Percentiles rank a stretch among this genome's conserved stretches.
These are phyloP conservation scores for Yamadazyma taylorii DNA, from an alignment of 1,139 yeast genomes.

Conservation along the genomic window DNA sequence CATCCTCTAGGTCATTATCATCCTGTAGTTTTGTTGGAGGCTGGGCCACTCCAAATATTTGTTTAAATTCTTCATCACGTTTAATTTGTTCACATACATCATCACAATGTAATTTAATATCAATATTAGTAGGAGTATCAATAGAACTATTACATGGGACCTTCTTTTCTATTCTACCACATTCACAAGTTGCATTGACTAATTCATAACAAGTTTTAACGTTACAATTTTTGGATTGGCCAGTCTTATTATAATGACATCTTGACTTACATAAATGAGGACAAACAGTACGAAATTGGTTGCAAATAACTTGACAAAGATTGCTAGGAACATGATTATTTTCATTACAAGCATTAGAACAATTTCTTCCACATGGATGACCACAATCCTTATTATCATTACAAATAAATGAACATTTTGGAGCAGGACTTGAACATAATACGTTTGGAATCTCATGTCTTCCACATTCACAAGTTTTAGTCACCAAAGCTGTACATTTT, in stretches of 20 bases:
- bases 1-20: slow-evolving; percentile 7
- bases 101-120: slow-evolving; percentile 54
- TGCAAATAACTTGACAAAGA: slow-evolving; percentile 58
- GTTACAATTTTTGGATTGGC: slow-evolving; percentile 39
- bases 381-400: slow-evolving; percentile 60
- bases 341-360: slow-evolving; percentile 43
- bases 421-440: slow-evolving; percentile 67
- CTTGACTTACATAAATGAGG: slow-evolving; percentile 61
- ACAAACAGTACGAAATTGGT: slow-evolving; percentile 50
- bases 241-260: slow-evolving; percentile 61
- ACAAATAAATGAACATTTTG: slow-evolving; percentile 75
- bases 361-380: slow-evolving; percentile 65
- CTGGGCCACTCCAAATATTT: slow-evolving; percentile 51
- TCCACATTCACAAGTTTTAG: slow-evolving; percentile 73
- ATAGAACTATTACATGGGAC: slow-evolving; percentile 57
- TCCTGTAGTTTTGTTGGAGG: slow-evolving; percentile 10
- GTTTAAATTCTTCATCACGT: slow-evolving; percentile 62
- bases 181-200: slow-evolving; percentile 56
- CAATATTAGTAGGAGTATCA: slow-evolving; percentile 26
- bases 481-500: slow-evolving; percentile 68
- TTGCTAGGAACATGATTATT: slow-evolving; percentile 30
- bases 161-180: slow-evolving; percentile 54
- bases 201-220: slow-evolving; percentile 43
- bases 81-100: slow-evolving; percentile 64
- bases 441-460: slow-evolving; percentile 58